Evolutionary conservation across 169 alveolate species (phyloP), one percentile per base, ranked within the genome.

Genomic region (Plasmodium vinckei): DNA sequence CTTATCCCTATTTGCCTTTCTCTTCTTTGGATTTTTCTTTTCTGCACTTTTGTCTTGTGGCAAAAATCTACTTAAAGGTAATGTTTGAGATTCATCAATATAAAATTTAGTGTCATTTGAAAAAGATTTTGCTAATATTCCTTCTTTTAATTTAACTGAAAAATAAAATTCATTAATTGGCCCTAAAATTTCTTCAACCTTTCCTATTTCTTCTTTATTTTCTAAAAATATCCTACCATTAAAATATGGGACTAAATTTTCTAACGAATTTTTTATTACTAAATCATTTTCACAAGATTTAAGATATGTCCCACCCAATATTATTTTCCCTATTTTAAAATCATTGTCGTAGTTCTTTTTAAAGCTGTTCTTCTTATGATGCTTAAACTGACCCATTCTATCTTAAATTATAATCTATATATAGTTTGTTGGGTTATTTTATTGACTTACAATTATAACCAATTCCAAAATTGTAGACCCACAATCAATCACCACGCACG

Each of bases 151-250:
- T 69, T 95, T 95, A 46, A 96, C 97, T 9, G 98, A 95, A 92
- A 96, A 96, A 86, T 75, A 94, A 94, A 94, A 95, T 67, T 97
- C 97, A 73, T 95, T 95, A 53, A 96, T 94, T 13, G 98, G 99
- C 4, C 99, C 99, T 60, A 98, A 93, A 21, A 98, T 97, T 82
- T 98, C 99, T 75, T 98, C 99, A 10, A 97, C 98, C 88, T 95
- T 96, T 19, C 99, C 99, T 72, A 98, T 95, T 89, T 98, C 98
- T 69, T 96, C 97, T 79, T 98, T 98, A 88, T 97, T 97, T 69
- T 96, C 97, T 47, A 98, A 94, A 92, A 97, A 98, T 63, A 98
- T 95, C 2, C 98, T 94, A n/a, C 98, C 98, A 75, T 96, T 97
- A 92, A 96, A 98, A 92, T 97, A 97, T 61, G 99, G 99, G 42